Evolutionary conservation across 768 basidiomycete genomes (phyloP).

Genomic region (Naganishia randhawae): DNA sequence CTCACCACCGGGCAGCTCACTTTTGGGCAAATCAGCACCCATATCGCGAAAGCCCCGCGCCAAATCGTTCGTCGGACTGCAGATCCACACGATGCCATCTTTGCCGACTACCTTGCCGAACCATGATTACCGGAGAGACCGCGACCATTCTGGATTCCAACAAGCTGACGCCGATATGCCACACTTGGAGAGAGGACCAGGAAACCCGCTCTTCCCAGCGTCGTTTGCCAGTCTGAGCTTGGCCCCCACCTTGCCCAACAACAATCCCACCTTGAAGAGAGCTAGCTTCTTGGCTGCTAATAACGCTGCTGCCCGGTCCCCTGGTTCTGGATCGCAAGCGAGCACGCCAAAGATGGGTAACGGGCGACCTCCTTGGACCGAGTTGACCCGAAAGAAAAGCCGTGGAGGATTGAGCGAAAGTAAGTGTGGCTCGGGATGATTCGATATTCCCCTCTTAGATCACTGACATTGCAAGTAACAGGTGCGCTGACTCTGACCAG

Average conservation of each 20-base stretch:
- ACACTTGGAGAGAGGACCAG: slow-evolving; percentile 65
- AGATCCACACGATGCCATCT: slow-evolving; percentile 40
- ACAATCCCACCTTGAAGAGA: slow-evolving; percentile 35
- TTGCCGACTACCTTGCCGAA: slow-evolving; percentile 17
- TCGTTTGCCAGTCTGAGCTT: slow-evolving; percentile 68
- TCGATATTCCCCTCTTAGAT: neutral
- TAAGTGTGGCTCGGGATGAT: slow-evolving; percentile 21
- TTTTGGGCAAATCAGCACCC: slow-evolving; percentile 5
- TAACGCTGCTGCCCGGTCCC: slow-evolving; percentile 13
- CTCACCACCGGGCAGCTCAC: slow-evolving; percentile 6
- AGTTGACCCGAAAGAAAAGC: slow-evolving; percentile 27
- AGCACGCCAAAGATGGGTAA: slow-evolving; percentile 29
- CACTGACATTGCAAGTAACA: neutral
- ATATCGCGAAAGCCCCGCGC: slow-evolving; percentile 27
- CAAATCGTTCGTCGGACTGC: slow-evolving; percentile 48
- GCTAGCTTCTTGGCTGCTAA: slow-evolving; percentile 32
- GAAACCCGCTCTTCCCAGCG: slow-evolving; percentile 75
- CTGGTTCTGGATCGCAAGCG: slow-evolving; percentile 30
- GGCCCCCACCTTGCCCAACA: slow-evolving; percentile 60
- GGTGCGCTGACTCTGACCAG: slow-evolving; percentile 14
- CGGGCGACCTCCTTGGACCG: slow-evolving; percentile 20
- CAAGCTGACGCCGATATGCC: slow-evolving; percentile 33
- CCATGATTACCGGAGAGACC: slow-evolving; percentile 35
- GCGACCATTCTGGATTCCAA: slow-evolving; percentile 18
- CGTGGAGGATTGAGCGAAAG: slow-evolving; percentile 30